A percentile compares a stretch with the other conserved stretches of the same genome.
These are phyloP conservation scores for Gentiana macrophylla DNA, from an alignment of 257 asterid genomes.

Conservation along the genomic window DNA sequence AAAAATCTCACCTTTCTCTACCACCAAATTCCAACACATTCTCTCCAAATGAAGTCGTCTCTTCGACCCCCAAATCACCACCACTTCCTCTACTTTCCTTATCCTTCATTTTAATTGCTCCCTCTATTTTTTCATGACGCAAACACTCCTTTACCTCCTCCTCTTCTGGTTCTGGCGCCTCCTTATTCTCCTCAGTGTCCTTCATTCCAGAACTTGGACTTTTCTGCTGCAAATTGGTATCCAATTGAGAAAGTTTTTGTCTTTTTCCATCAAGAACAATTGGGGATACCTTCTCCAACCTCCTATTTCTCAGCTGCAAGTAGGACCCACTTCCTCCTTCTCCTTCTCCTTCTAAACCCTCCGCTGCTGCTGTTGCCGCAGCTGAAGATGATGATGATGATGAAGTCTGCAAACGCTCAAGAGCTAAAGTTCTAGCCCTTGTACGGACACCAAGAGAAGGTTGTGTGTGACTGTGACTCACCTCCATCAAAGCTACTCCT, in stretches of 20 bases:
- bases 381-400: slow-evolving; percentile 1
- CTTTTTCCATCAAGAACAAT: slow-evolving; percentile 8
- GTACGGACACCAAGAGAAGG: slow-evolving; percentile 22
- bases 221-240: slow-evolving; percentile 7
- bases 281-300: slow-evolving; percentile 15
- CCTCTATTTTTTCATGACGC: not conserved
- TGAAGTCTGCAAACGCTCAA: slow-evolving; percentile 19
- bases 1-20: slow-evolving; percentile 18
- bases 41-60: slow-evolving; percentile 19
- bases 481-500: slow-evolving; percentile 18
- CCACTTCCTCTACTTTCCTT: not conserved
- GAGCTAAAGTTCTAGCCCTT: slow-evolving; percentile 25
- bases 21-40: slow-evolving; percentile 20
- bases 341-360: not conserved
- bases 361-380: not conserved
- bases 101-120: not conserved
- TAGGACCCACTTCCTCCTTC: slow-evolving; percentile 13
- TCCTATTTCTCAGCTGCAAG: slow-evolving; percentile 23
- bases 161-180: not conserved
- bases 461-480: slow-evolving; percentile 8
- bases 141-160: not conserved
- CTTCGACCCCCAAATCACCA: slow-evolving; percentile 7
- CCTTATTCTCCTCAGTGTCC: not conserved
- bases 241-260: slow-evolving; percentile 12
- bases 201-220: not conserved